A percentile compares a stretch with the other conserved stretches of the same genome.
These are phyloP conservation scores for Backusella morwellensis DNA, from an alignment of 192 early-diverging fungal species.

Conservation along the genomic window DNA sequence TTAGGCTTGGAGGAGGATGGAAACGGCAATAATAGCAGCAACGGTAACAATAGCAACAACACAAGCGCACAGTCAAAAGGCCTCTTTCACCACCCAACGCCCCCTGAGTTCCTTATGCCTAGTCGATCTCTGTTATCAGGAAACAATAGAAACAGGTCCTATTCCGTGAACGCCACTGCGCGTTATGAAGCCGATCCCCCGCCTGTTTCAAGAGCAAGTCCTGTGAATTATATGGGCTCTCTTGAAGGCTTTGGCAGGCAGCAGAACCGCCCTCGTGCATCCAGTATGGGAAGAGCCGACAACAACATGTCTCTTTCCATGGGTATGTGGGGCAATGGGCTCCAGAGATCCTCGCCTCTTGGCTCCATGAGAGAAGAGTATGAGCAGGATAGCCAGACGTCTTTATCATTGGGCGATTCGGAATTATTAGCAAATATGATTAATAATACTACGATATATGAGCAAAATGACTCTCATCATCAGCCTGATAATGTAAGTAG, in stretches of 20 bases:
- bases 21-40: neutral
- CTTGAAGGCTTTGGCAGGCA: constrained; percentile 23
- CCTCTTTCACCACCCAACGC: constrained; percentile 11
- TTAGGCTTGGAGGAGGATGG: constrained; percentile 31
- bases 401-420: constrained; percentile 14
- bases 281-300: constrained; percentile 48
- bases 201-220: neutral
- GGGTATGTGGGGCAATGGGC: neutral
- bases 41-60: neutral
- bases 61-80: neutral
- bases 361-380: constrained; percentile 1
- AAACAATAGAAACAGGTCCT: constrained; percentile 30
- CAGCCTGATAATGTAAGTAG: neutral
- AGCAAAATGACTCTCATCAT: neutral
- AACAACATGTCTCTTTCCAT: constrained; percentile 1
- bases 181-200: constrained; percentile 14
- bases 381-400: neutral
- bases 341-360: constrained; percentile 5
- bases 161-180: constrained; percentile 27
- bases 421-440: constrained; percentile 19
- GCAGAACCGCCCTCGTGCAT: constrained; percentile 50
- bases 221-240: neutral
- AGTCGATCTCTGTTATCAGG: constrained; percentile 14
- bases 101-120: constrained; percentile 17
- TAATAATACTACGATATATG: neutral